phyloP scores from a whole-genome alignment of 1,139 yeast species.

The Yamadazyma epiphylla region DNA sequence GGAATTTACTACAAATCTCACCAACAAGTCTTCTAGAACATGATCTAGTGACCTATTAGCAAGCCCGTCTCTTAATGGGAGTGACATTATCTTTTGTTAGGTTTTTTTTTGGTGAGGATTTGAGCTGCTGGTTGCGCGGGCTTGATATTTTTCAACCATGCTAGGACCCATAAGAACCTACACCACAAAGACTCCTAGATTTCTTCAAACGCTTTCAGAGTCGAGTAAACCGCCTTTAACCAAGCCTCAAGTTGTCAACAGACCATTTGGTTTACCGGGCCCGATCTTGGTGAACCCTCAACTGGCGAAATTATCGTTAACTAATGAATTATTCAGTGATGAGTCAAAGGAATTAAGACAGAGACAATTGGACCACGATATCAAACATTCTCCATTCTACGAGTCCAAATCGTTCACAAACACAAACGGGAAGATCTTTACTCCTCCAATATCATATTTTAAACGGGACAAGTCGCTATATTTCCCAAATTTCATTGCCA shows the following conservation, averaged over 20 bases:
- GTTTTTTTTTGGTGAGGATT: not conserved
- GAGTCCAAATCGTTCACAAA: conserved; percentile 77
- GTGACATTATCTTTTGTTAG: conserved; percentile 50
- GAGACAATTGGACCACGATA: conserved; percentile 61
- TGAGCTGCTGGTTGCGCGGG: conserved; percentile 2
- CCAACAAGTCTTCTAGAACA: conserved; percentile 82
- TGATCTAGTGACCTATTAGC: conserved; percentile 62
- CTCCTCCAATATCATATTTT: conserved; percentile 76
- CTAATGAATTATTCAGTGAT: conserved; percentile 27
- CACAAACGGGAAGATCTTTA: conserved; percentile 81
- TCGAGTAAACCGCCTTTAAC: conserved; percentile 28
- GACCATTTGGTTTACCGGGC: conserved; percentile 39
- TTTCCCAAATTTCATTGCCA: conserved; percentile 80
- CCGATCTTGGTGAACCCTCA: conserved; percentile 28
- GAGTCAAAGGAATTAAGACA: conserved; percentile 54
- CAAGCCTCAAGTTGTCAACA: conserved; percentile 24
- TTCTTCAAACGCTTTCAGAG: conserved; percentile 24
- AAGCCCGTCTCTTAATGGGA: conserved; percentile 54
- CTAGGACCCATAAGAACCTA: conserved; percentile 3
- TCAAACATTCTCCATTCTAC: conserved; percentile 82
- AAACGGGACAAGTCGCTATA: conserved; percentile 69
- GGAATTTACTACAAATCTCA: conserved; percentile 84
- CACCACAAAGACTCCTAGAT: conserved; percentile 18
- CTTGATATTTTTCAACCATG: not conserved
- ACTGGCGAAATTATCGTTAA: conserved; percentile 17